Evolutionary conservation across 1,139 yeast species (phyloP), one percentile per base, ranked within the genome.

Genomic region (Suhomyces taliae): DNA sequence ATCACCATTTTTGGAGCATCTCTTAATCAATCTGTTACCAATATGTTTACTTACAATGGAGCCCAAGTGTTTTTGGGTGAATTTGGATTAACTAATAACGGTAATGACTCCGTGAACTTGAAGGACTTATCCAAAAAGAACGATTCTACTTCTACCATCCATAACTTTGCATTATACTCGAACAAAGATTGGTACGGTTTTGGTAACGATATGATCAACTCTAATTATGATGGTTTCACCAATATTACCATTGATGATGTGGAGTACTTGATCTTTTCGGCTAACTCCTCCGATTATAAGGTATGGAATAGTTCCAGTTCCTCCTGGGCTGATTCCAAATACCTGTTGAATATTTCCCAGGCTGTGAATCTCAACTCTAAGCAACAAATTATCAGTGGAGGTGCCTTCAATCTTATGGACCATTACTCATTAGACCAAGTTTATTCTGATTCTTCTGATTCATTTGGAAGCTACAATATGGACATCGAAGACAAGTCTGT

Each of bases 281-380:
- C 53, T 0, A 46, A 45, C 8, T 59, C 61, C 5, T 48, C 60
- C 2, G 39, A 47, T 3, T 44, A 47, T 32, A 54, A 55, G 44
- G 60, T 74, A 2, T 79, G 82, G 79, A 79, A 79, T 53, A 65
- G 65, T 42, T 56, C 74, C 4, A 56, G 65, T 42, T 49, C 52
- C 4, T 44, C 59, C 37, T 71, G 78, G 75, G 61, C 72, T n/a
- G 46, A 52, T 33, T 45, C 65, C 7, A 66, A 66, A 10, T 75
- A 67, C 12, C 59, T 56, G 48, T 58, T 79, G 44, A 62, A 65
- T 41, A 57, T 79, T 15, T 61, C 75, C 14, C 70, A 66, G 41
- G 76, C 78, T 0, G 50, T 64, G 6, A 45, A 49, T 47, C 37
- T 68, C 40, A 51, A 58, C 40, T 42, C 59, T 26, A 47, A 61